phyloP scores from a whole-genome alignment of 2,329 filamentous ascomycete species.

The Colletotrichum sp. region DNA sequence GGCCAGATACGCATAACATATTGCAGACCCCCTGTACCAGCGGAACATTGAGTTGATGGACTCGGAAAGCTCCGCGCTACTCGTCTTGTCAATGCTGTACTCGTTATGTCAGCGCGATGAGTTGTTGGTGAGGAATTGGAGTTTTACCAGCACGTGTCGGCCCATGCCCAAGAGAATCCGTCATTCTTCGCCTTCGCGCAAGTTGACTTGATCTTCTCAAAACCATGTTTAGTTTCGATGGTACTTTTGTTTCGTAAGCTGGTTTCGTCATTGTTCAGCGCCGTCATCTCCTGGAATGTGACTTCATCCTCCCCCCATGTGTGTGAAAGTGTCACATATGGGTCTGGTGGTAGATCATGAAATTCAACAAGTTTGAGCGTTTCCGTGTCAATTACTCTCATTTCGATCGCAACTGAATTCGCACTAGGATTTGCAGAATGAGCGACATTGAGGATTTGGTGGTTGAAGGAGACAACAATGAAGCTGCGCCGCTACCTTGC shows the following conservation, averaged over 20 bases:
- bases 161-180: constrained; percentile 30
- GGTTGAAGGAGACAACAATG: background rate
- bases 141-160: constrained; percentile 29
- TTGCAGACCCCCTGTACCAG: constrained; percentile 28
- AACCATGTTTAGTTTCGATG: constrained; percentile 9
- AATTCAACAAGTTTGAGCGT: constrained; percentile 24
- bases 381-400: constrained; percentile 27
- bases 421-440: fast-evolving
- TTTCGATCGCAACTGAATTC: background rate
- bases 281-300: constrained; percentile 21
- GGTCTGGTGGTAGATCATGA: background rate
- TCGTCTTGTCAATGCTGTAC: constrained; percentile 29
- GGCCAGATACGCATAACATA: constrained; percentile 31
- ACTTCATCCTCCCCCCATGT: constrained; percentile 37
- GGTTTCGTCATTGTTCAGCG: background rate
- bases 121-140: background rate
- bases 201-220: constrained; percentile 23
- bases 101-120: background rate
- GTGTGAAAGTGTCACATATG: constrained; percentile 40
- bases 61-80: constrained; percentile 28
- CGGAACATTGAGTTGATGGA: constrained; percentile 30
- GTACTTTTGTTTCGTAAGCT: background rate
- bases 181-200: constrained; percentile 24
- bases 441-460: background rate
- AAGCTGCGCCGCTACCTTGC: background rate